Conservation (phyloP, 78 protist genomes). For the Dictyostelium citrinum region DNA sequence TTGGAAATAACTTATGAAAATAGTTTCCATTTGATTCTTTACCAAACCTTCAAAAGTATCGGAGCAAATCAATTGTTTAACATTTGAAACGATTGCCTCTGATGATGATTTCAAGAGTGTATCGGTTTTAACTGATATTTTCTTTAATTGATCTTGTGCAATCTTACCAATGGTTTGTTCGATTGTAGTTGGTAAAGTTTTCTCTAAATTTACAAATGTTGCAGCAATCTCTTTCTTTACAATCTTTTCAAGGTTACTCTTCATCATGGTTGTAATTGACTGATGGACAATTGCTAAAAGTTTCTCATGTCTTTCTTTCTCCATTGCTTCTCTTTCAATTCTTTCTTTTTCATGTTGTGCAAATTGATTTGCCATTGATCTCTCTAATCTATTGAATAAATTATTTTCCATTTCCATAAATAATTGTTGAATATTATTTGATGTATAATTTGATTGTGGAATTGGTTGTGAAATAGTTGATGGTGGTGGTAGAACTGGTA, state of each 20-base stretch:
- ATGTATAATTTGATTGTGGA: neutral
- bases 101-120: conserved; percentile 9
- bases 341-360: conserved; percentile 3
- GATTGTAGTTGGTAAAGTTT: neutral
- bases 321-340: conserved; percentile 2
- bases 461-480: neutral
- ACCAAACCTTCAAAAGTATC: conserved; percentile 22
- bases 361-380: conserved; percentile 14
- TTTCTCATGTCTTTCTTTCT: conserved; percentile 34
- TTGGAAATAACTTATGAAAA: conserved; percentile 42
- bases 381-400: conserved; percentile 21
- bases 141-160: conserved; percentile 24
- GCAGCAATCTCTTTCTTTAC: conserved; percentile 45
- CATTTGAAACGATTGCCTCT: neutral
- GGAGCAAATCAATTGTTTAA: neutral
- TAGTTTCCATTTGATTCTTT: conserved; percentile 12
- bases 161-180: neutral
- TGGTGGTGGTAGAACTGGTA: neutral
- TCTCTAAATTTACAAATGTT: conserved; percentile 1
- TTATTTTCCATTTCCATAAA: conserved; percentile 44
- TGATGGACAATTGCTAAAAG: neutral
- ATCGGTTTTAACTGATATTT: conserved; percentile 3
- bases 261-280: neutral
- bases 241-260: conserved; percentile 28
- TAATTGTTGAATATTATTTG: neutral